Evolutionary conservation across 2,329 filamentous ascomycete genomes (phyloP), one percentile per base, ranked within the genome.

Genomic region (Coniochaeta sp.): DNA sequence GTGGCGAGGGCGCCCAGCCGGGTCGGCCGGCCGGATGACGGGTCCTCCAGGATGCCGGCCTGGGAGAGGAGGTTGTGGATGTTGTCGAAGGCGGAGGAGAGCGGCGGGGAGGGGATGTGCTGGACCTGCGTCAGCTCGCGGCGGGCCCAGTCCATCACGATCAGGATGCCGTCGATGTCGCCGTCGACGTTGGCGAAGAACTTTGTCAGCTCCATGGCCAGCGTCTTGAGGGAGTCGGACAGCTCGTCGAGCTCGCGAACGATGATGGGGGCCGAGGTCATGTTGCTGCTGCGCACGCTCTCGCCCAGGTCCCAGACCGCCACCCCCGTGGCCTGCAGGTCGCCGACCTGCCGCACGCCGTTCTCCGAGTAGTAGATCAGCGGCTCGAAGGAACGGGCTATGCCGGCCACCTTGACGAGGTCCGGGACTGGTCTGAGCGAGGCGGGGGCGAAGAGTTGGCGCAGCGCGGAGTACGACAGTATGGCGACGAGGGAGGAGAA

Each of bases 101-200:
- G 76, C 1, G 86, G 82, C 50, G 82, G 84, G 1, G 83, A 81
- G 7, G 86, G 84, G 22, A 82, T 76, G 24, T 80, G 79, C 63
- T 86, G 83, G 60, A 95, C 77, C 54, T 87, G 86, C 62, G 86
- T 81, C 16, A 98, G 84, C 72, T 97, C 92, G 65, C 92, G 87
- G 69, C 89, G 89, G 16, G 91, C 90, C 93, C 93, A 97, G 71
- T 96, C 91, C 92, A 98, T 97, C 58, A 96, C 91, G 62, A 95
- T 89, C 38, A 98, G 81, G 66, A 97, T 96, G 62, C 83, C 89
- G 71, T 97, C 93, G 67, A 98, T 89, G 69, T 97, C 93, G 28
- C 91, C 90, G 68, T 97, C 91, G 14, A 98, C 91, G 65, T 93
- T 91, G 58, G 92, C 90, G 72, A 97, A 96, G 78, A 98, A 97